These are phyloP conservation scores for Phalaenopsis hybrid DNA, from an alignment of 116 monocot species.

Conservation along the genomic window DNA sequence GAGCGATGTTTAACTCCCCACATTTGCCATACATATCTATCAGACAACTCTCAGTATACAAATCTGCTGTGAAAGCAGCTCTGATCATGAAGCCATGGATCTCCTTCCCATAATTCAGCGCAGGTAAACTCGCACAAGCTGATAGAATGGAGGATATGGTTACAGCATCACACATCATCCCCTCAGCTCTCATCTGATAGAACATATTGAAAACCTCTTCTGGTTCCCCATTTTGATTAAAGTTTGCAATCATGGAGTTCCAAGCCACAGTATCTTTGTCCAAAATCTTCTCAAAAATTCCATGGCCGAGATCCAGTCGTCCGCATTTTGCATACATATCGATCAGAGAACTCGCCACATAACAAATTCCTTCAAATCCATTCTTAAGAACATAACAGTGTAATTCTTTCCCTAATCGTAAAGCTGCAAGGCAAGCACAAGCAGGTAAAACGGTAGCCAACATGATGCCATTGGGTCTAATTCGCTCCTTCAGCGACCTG, in stretches of 20 bases:
- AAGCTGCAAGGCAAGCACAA: constrained; percentile 49
- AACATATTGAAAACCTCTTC: constrained; percentile 65
- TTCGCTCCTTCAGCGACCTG: constrained; percentile 16
- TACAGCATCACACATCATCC: constrained; percentile 53
- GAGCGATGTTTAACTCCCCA: constrained; percentile 53
- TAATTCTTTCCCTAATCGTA: constrained; percentile 60
- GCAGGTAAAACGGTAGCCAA: constrained; percentile 73
- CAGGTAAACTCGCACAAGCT: constrained; percentile 53
- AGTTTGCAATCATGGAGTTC: constrained; percentile 88
- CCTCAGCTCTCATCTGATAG: constrained; percentile 56
- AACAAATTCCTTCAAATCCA: constrained; percentile 48
- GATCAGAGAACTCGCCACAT: constrained; percentile 69
- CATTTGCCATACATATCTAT: constrained; percentile 94
- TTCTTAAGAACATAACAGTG: constrained; percentile 57
- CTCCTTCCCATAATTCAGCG: constrained; percentile 56
- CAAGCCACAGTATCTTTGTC: constrained; percentile 61
- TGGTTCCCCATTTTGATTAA: constrained; percentile 64
- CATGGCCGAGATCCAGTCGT: constrained; percentile 50
- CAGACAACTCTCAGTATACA: constrained; percentile 66
- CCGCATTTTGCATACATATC: constrained; percentile 91
- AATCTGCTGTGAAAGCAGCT: constrained; percentile 33
- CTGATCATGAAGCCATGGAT: constrained; percentile 68
- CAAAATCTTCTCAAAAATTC: constrained; percentile 46
- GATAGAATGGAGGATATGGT: constrained; percentile 68
- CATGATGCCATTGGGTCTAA: constrained; percentile 71